Percentiles rank a stretch among this genome's conserved stretches.
These are phyloP conservation scores for Cladosporium halotolerans DNA, from an alignment of 2,329 filamentous ascomycete genomes.

Conservation along the genomic window DNA sequence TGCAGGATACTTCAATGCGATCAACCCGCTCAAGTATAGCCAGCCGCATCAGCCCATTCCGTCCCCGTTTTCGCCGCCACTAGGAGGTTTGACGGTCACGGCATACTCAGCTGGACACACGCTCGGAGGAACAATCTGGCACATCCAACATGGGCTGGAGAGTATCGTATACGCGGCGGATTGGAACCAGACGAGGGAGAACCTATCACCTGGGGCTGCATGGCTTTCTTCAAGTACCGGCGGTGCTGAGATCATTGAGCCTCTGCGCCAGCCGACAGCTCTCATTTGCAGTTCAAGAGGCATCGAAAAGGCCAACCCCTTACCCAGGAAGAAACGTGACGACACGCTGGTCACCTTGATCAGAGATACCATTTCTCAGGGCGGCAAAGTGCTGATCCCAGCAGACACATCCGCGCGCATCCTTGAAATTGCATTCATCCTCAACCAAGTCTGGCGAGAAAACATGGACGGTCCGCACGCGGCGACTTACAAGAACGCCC, in stretches of 20 bases:
- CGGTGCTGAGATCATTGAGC: constrained; percentile 86
- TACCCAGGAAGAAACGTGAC: constrained; percentile 71
- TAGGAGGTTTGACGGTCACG: constrained; percentile 88
- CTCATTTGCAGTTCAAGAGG: constrained; percentile 86
- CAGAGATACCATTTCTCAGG: constrained; percentile 67
- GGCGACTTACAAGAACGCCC: constrained; percentile 46
- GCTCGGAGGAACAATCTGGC: constrained; percentile 95
- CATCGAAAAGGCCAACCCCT: constrained; percentile 58
- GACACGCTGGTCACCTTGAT: constrained; percentile 80
- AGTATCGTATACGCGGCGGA: constrained; percentile 97
- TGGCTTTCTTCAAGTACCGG: constrained; percentile 83
- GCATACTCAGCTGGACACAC: constrained; percentile 96
- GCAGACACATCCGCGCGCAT: constrained; percentile 94
- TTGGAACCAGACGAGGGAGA: constrained; percentile 97
- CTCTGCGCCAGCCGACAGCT: constrained; percentile 85
- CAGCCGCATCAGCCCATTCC: constrained; percentile 87
- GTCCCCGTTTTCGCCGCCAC: constrained; percentile 78
- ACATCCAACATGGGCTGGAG: constrained; percentile 92
- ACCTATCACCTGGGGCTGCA: constrained; percentile 85
- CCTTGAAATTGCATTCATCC: constrained; percentile 80
- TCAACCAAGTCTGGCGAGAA: constrained; percentile 85
- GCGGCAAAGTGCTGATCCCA: constrained; percentile 87
- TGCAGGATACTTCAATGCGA: constrained; percentile 80
- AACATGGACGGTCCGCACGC: constrained; percentile 26
- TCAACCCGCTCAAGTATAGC: constrained; percentile 91